Percentiles rank a stretch among this genome's conserved stretches.
Conservation (phyloP, 495 filamentous ascomycete genomes). For the Thermothielavioides terrestris region DNA sequence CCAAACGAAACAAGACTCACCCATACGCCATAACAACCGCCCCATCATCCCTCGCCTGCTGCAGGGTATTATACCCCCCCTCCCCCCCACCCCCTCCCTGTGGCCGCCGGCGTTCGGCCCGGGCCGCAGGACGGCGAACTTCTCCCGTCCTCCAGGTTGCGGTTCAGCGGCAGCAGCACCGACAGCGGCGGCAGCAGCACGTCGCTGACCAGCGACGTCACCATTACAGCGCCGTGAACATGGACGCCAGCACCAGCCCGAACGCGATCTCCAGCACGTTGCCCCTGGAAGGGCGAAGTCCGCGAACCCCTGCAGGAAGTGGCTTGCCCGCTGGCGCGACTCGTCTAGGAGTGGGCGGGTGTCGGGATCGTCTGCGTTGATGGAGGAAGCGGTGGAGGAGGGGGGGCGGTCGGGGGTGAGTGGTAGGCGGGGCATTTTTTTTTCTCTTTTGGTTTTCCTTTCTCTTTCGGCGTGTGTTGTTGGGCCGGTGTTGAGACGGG, state of each 20-base stretch:
- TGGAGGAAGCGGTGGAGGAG: too few relatives aligned
- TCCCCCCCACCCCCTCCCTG: too few relatives aligned
- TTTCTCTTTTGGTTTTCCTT: background rate
- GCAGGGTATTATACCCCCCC: conserved; percentile 65
- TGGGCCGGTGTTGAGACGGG: too few relatives aligned
- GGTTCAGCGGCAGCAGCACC: conserved; percentile 57
- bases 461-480: too few relatives aligned
- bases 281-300: conserved; percentile 64
- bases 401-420: background rate
- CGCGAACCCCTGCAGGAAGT: conserved; percentile 52
- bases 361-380: conserved; percentile 29
- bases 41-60: conserved; percentile 59
- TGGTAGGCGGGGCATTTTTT: background rate
- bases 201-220: conserved; percentile 64
- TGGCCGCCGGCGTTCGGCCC: too few relatives aligned
- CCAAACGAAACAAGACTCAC: conserved; percentile 26
- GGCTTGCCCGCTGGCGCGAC: conserved; percentile 28
- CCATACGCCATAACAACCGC: conserved; percentile 65
- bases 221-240: conserved; percentile 57
- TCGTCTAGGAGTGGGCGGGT: conserved; percentile 30
- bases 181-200: conserved; percentile 61
- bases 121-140: conserved; percentile 56
- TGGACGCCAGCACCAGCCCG: conserved; percentile 63
- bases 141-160: conserved; percentile 68
- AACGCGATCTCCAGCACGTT: conserved; percentile 71